phyloP scores from a whole-genome alignment of 305 asterid species.

The Plantago rigida region DNA sequence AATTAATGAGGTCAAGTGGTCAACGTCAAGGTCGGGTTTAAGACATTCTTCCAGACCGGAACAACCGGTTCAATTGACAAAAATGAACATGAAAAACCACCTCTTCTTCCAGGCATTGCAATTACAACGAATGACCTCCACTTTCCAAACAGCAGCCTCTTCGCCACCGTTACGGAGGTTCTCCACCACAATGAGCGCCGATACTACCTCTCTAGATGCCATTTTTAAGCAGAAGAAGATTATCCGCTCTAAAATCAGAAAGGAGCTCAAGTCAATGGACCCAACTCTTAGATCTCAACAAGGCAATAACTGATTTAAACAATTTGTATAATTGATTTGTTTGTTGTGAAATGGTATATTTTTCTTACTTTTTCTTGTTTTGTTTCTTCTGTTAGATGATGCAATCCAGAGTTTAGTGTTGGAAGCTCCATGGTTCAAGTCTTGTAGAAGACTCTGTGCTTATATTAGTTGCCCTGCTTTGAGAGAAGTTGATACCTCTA shows the following conservation, averaged over 20 bases:
- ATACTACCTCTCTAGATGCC: constrained; percentile 35
- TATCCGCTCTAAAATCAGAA: constrained; percentile 56
- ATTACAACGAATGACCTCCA: not conserved
- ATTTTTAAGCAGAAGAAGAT: constrained; percentile 55
- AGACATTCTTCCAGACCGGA: too few species aligned
- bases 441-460: constrained; percentile 73
- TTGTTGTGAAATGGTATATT: constrained; percentile 22
- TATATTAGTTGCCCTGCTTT: constrained; percentile 71
- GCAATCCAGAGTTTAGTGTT: constrained; percentile 57
- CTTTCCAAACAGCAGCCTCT: not conserved
- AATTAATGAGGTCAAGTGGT: too few species aligned
- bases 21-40: too few species aligned
- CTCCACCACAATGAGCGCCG: constrained; percentile 39
- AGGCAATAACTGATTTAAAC: constrained; percentile 22
- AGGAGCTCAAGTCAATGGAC: constrained; percentile 76
- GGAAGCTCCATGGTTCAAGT: constrained; percentile 92
- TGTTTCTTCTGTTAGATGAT: constrained; percentile 47
- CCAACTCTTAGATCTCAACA: constrained; percentile 52
- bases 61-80: too few species aligned
- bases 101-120: not conserved
- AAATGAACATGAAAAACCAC: too few species aligned
- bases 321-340: not conserved
- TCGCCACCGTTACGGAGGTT: constrained; percentile 18
- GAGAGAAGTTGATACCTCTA: constrained; percentile 85
- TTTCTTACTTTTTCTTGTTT: not conserved